Evolutionary conservation across 2,329 filamentous ascomycete genomes (phyloP).

Genomic region (Coleophoma eucalyptorum): DNA sequence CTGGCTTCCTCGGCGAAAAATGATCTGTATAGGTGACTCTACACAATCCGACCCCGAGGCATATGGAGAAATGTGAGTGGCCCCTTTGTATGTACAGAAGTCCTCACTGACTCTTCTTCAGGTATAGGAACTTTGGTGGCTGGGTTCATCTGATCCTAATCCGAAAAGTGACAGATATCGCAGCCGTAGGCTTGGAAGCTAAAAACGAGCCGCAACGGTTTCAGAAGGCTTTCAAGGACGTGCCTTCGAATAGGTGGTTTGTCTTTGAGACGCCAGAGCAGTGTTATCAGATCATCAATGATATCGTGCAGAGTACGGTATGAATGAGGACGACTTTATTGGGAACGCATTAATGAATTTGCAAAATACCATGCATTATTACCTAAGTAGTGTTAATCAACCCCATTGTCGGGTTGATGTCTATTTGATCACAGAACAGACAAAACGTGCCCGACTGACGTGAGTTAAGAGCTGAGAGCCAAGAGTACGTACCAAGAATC

Average conservation of each 20-base stretch:
- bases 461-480: too few species aligned
- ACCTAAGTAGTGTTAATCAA: too few species aligned
- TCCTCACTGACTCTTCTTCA: conserved; percentile 21
- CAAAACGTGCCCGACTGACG: too few species aligned
- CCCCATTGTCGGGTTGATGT: too few species aligned
- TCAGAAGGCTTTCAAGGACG: conserved; percentile 72
- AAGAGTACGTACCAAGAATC: too few species aligned
- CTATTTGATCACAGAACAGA: too few species aligned
- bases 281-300: conserved; percentile 39
- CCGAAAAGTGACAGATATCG: conserved; percentile 74
- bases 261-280: conserved; percentile 78
- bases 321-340: too few species aligned
- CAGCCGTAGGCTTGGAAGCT: conserved; percentile 63
- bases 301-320: conserved; percentile 12
- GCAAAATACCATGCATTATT: too few species aligned
- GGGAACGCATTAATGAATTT: too few species aligned
- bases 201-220: conserved; percentile 76
- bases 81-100: background rate
- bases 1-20: conserved; percentile 75
- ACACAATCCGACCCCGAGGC: conserved; percentile 90
- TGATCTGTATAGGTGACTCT: conserved; percentile 85
- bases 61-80: conserved; percentile 71
- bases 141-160: conserved; percentile 87
- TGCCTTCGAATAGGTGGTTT: conserved; percentile 71
- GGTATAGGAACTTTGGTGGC: conserved; percentile 59